Conservation (phyloP, 257 asterid species). For the Euphrasia confusa region DNA sequence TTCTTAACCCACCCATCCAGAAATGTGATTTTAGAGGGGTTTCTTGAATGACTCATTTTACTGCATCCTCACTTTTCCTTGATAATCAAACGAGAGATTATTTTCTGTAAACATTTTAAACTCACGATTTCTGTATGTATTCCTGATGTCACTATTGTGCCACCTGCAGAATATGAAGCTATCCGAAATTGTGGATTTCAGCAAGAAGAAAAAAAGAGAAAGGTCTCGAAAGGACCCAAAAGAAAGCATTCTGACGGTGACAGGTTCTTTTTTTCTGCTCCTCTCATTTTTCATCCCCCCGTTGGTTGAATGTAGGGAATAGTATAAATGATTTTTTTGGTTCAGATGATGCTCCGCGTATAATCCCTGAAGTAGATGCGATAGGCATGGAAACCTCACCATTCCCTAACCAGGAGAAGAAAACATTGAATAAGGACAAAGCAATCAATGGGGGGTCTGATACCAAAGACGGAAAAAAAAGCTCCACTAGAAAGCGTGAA, state of each 20-base stretch:
- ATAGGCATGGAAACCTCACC: slow-evolving; percentile 9
- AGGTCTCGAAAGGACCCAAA: slow-evolving; percentile 38
- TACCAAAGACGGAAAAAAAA: slow-evolving; percentile 26
- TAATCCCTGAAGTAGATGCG: slow-evolving; percentile 26
- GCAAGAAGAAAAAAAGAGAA: slow-evolving; percentile 43
- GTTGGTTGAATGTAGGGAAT: slow-evolving; percentile 22
- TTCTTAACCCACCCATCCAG: neutral
- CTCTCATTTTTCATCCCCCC: slow-evolving; percentile 17
- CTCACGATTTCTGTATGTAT: neutral
- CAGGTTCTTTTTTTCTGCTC: slow-evolving; percentile 30
- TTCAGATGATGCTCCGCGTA: slow-evolving; percentile 27
- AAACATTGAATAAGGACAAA: slow-evolving; percentile 21
- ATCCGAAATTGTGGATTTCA: slow-evolving; percentile 26
- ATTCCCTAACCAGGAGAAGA: neutral
- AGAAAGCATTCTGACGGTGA: slow-evolving; percentile 18
- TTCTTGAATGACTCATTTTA: neutral
- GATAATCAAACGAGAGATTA: neutral
- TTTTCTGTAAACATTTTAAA: neutral
- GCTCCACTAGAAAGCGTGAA: slow-evolving; percentile 21
- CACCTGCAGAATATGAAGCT: slow-evolving; percentile 37
- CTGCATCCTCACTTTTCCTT: neutral
- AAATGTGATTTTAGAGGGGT: neutral
- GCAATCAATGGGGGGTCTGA: slow-evolving; percentile 19
- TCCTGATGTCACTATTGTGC: slow-evolving; percentile 13
- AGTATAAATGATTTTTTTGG: slow-evolving; percentile 20